Evolutionary conservation across 495 filamentous ascomycete genomes (phyloP).

Genomic region (Chaetomidium leptoderma): DNA sequence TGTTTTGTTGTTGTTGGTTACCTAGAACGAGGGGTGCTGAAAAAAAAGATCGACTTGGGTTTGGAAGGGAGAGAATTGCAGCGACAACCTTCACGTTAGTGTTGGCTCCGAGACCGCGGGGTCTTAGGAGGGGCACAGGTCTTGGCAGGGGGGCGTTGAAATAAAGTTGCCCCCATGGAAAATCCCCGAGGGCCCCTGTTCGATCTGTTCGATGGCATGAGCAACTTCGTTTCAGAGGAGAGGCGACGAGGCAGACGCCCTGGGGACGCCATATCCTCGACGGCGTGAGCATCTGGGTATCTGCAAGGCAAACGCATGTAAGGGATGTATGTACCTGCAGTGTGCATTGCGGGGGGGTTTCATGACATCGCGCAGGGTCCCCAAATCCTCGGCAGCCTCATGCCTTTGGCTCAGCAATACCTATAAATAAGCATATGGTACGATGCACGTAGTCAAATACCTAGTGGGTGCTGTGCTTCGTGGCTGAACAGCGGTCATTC

Average conservation of each 20-base stretch:
- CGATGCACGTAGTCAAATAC: too few species aligned
- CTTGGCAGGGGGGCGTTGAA: conserved; percentile 15
- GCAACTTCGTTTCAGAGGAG: background rate
- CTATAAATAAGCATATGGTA: too few species aligned
- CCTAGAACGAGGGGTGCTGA: background rate
- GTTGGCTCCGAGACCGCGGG: conserved; percentile 1
- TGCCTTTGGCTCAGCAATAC: too few species aligned
- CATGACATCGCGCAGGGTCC: too few species aligned
- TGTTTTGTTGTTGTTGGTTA: background rate
- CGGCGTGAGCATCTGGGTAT: too few species aligned
- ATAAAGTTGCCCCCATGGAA: conserved; percentile 4
- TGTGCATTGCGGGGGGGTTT: too few species aligned
- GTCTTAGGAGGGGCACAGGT: conserved; percentile 6
- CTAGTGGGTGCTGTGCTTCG: too few species aligned
- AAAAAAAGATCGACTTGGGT: background rate
- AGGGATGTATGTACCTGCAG: too few species aligned
- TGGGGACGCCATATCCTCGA: too few species aligned
- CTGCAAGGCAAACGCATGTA: too few species aligned
- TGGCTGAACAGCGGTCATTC: too few species aligned
- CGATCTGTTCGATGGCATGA: background rate
- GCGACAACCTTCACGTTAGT: background rate
- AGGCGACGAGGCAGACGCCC: background rate
- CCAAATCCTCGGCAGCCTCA: too few species aligned
- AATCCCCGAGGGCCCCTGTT: background rate
- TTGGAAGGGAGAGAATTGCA: background rate